Base-by-base conservation (phyloP, 768 basidiomycete species). In the Amyloporia xantha region DNA sequence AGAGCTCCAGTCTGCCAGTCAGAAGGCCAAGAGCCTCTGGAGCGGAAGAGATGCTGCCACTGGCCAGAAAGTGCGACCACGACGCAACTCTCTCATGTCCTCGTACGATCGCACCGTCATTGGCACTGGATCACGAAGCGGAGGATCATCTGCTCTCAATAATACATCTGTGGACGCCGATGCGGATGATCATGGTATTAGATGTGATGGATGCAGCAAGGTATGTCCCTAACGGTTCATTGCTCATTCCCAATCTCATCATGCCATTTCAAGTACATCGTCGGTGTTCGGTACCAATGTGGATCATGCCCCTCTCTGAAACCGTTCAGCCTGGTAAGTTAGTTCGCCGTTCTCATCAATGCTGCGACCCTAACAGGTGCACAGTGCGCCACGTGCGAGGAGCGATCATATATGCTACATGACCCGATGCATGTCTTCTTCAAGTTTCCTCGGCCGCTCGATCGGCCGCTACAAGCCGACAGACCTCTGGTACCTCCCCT, bases 391-490 rank as follows among this genome's bases (percentile, higher is more conserved):
- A 72, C 71, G 24, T 97, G 93, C 62, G 93, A 97, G 66, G 67
- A 69, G 25, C 74, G 71, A 36, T 95, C 92, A 0, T 89, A 92
- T 59, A 66, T 73, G 5, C 59, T 89, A 15, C 93, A 97, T 60
- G 82, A 95, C 62, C 82, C 91, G 0, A 77, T 75, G 67, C 93
- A 97, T 53, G 70, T 86, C 10, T 97, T 96, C 68, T 80, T 95
- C 73, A 94, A 91, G 60, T 72, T 97, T 27, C 82, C 82, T 27
- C 77, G 88, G 17, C 89, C 86, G 2, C 83, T 94, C 10, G 76
- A 90, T 24, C 71, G 74, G 12, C 75, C 75, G 1, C 69, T 86
- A 30, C 68, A 71, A 42, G 78, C 78, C 0, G 58, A 71, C 0
- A 67, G 62, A n/a, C 77, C 85, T 0, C 69, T 93, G 55, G 63